phyloP scores from a whole-genome alignment of 495 filamentous ascomycete genomes.

The Tricharina praecox region DNA sequence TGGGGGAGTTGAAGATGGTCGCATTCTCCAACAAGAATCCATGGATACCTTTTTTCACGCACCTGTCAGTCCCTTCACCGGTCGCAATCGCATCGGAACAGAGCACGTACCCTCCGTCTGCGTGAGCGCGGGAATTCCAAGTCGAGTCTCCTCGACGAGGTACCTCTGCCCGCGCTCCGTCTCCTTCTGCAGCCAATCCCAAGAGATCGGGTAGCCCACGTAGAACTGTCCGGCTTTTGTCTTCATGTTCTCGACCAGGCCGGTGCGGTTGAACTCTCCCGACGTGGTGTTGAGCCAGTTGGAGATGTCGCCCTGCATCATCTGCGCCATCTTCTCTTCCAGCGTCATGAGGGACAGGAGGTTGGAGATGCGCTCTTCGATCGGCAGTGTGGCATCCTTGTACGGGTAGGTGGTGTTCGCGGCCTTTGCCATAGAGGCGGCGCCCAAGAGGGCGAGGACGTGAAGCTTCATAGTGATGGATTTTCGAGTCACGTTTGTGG shows the following conservation, averaged over 20 bases:
- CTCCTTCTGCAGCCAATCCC: slow-evolving; percentile 43
- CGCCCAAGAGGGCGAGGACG: too few relatives aligned
- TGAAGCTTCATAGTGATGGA: too few relatives aligned
- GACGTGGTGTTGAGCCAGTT: slow-evolving; percentile 49
- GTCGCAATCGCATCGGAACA: too few relatives aligned
- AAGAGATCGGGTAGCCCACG: slow-evolving; percentile 46
- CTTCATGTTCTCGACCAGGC: slow-evolving; percentile 44
- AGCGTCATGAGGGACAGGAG: slow-evolving; percentile 51
- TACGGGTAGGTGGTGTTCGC: slow-evolving; percentile 28
- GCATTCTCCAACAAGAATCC: slow-evolving; percentile 53
- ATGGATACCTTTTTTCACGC: slow-evolving; percentile 38
- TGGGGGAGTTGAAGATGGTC: slow-evolving; percentile 59
- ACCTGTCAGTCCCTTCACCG: too few relatives aligned
- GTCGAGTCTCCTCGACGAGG: slow-evolving; percentile 42
- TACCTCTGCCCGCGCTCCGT: slow-evolving; percentile 48
- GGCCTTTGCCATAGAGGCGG: too few relatives aligned
- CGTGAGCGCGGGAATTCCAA: slow-evolving; percentile 52
- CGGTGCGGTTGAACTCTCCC: slow-evolving; percentile 44
- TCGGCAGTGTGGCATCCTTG: slow-evolving; percentile 42
- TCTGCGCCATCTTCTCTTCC: slow-evolving; percentile 50
- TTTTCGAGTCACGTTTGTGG: too few relatives aligned
- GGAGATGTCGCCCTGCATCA: slow-evolving; percentile 50
- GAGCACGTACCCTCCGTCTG: slow-evolving; percentile 46
- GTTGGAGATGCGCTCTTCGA: slow-evolving; percentile 46
- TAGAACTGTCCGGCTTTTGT: slow-evolving; percentile 49